Evolutionary conservation across 345 rosid species (phyloP).

Genomic region (Isatis tinctoria): DNA sequence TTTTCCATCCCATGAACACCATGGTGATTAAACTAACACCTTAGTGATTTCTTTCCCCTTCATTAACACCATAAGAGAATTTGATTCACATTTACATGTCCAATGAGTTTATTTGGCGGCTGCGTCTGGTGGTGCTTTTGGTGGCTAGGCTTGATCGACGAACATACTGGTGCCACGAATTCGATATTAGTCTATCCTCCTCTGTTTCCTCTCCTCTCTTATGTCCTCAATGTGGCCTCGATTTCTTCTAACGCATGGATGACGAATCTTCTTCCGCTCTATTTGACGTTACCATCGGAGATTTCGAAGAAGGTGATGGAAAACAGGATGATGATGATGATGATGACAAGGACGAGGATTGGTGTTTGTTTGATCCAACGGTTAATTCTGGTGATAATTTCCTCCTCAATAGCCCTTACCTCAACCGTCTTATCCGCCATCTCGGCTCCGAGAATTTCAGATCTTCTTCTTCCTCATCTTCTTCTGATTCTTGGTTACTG

Average conservation of each 20-base stretch:
- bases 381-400: slow-evolving; percentile 35
- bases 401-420: slow-evolving; percentile 47
- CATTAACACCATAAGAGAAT: no score
- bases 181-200: slow-evolving; percentile 54
- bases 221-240: slow-evolving; percentile 49
- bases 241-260: slow-evolving; percentile 33
- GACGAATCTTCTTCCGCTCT: slow-evolving; percentile 32
- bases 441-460: slow-evolving; percentile 30
- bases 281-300: slow-evolving; percentile 25
- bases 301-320: slow-evolving; percentile 34
- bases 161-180: slow-evolving; percentile 62
- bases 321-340: neutral
- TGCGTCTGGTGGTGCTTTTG: no score
- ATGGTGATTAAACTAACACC: no score
- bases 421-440: slow-evolving; percentile 39
- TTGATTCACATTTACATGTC: no score
- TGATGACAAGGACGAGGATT: slow-evolving; percentile 16
- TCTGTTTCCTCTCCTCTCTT: slow-evolving; percentile 16
- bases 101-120: no score
- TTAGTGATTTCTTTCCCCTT: no score
- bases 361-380: slow-evolving; percentile 33
- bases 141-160: no score
- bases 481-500: slow-evolving; percentile 16
- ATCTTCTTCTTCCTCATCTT: slow-evolving; percentile 4
- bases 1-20: no score